phyloP scores from a whole-genome alignment of 202 grass and related monocot species.

The Carex arenaria region DNA sequence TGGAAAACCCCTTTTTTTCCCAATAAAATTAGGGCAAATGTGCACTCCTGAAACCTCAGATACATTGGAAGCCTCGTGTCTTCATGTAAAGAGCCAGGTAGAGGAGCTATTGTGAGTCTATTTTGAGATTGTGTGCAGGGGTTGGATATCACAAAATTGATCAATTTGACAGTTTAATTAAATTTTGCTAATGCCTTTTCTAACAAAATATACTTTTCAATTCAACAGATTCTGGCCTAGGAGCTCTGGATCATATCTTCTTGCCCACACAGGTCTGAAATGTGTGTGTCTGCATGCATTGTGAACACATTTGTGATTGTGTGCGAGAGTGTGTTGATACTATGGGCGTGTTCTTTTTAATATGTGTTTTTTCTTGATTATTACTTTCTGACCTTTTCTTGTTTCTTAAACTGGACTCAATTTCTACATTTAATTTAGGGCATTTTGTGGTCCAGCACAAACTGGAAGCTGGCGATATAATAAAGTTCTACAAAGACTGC shows the following conservation, averaged over 20 bases:
- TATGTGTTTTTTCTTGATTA: neutral
- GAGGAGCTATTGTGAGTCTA: too few relatives aligned
- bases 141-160: neutral
- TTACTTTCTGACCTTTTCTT: neutral
- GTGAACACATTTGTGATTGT: too few relatives aligned
- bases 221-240: neutral
- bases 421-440: neutral
- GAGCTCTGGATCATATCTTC: neutral
- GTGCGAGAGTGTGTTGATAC: too few relatives aligned
- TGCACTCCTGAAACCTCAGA: too few relatives aligned
- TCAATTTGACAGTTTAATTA: neutral
- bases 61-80: too few relatives aligned
- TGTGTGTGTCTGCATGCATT: neutral
- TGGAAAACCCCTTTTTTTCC: too few relatives aligned
- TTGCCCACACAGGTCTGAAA: neutral
- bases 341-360: too few relatives aligned
- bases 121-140: too few relatives aligned
- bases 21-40: too few relatives aligned
- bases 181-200: too few relatives aligned
- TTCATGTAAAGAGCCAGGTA: too few relatives aligned
- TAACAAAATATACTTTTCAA: neutral
- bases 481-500: neutral
- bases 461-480: constrained; percentile 9
- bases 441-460: neutral
- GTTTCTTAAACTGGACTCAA: neutral